Percentiles rank a stretch among this genome's conserved stretches.
phyloP scores from a whole-genome alignment of 768 basidiomycete genomes.

The Mycena polygramma region DNA sequence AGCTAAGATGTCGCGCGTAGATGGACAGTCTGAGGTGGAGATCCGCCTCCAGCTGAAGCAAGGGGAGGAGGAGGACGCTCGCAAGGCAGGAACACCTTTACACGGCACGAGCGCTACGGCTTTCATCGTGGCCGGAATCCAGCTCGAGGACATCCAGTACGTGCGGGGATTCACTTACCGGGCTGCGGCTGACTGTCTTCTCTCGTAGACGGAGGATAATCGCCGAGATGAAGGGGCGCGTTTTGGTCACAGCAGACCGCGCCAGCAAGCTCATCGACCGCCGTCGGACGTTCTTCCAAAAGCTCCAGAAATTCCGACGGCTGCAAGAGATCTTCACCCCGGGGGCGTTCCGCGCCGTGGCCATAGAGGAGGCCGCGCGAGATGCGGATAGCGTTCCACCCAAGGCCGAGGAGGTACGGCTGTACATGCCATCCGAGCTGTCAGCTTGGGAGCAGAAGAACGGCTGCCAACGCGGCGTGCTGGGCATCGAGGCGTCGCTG shows the following conservation, averaged over 20 bases:
- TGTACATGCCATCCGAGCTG: constrained; percentile 12
- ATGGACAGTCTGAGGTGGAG: no score
- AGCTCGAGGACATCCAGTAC: constrained; percentile 25
- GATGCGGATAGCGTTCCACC: neutral
- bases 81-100: neutral
- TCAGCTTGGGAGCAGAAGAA: neutral
- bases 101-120: constrained; percentile 15
- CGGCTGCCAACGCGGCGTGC: neutral
- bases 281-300: constrained; percentile 6
- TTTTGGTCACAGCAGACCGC: neutral
- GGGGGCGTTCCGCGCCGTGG: neutral
- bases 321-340: constrained; percentile 16
- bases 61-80: constrained; percentile 5
- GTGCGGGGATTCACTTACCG: neutral
- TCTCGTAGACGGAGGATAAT: neutral
- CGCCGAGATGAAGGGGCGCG: neutral
- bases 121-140: constrained; percentile 17
- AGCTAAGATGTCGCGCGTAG: no score
- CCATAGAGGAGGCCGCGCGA: neutral
- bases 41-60: neutral
- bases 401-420: neutral
- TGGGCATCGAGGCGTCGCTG: neutral
- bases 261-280: constrained; percentile 6
- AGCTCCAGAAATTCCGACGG: neutral
- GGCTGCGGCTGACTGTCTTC: neutral